Percentiles rank a stretch among this genome's conserved stretches.
phyloP scores from a whole-genome alignment of 768 basidiomycete species.

The Boletus subcaerulescens region DNA sequence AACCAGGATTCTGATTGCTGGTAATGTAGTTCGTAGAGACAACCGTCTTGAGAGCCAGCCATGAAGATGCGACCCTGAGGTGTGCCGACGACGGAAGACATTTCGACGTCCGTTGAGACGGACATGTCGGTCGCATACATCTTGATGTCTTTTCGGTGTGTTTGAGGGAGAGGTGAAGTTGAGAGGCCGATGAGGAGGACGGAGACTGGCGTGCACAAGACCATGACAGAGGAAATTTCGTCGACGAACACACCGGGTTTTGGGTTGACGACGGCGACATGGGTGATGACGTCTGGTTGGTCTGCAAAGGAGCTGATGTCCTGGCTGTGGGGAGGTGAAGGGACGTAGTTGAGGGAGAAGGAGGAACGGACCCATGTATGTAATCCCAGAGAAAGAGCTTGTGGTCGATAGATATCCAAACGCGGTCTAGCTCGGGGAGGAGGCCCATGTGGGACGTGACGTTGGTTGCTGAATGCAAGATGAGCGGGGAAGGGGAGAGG shows the following conservation, averaged over 20 bases:
- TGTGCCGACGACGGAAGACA: slow-evolving; percentile 81
- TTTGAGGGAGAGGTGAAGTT: slow-evolving; percentile 38
- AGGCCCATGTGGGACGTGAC: slow-evolving; percentile 85
- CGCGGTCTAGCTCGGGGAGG: slow-evolving; percentile 89
- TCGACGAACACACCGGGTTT: slow-evolving; percentile 88
- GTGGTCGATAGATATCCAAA: slow-evolving; percentile 94
- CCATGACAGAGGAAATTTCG: slow-evolving; percentile 83
- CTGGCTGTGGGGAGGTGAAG: slow-evolving; percentile 46
- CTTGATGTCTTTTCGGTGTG: slow-evolving; percentile 68
- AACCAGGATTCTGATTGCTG: slow-evolving; percentile 92
- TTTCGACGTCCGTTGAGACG: slow-evolving; percentile 74
- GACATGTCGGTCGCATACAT: slow-evolving; percentile 89
- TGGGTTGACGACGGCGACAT: slow-evolving; percentile 85
- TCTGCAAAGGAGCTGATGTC: slow-evolving; percentile 91
- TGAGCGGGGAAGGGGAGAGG: slow-evolving; percentile 6
- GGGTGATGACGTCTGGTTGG: slow-evolving; percentile 84
- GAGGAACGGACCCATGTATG: slow-evolving; percentile 70
- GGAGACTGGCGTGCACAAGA: slow-evolving; percentile 84
- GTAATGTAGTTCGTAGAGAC: slow-evolving; percentile 90
- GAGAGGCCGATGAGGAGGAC: slow-evolving; percentile 85
- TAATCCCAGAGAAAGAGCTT: slow-evolving; percentile 98
- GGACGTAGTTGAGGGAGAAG: neutral
- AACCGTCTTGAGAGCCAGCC: slow-evolving; percentile 80
- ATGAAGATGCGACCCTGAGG: slow-evolving; percentile 87
- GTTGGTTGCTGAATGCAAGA: slow-evolving; percentile 48